Evolutionary conservation across 1,139 yeast genomes (phyloP), one percentile per base, ranked within the genome.

Genomic region (Yamadazyma atmosphaerica): DNA sequence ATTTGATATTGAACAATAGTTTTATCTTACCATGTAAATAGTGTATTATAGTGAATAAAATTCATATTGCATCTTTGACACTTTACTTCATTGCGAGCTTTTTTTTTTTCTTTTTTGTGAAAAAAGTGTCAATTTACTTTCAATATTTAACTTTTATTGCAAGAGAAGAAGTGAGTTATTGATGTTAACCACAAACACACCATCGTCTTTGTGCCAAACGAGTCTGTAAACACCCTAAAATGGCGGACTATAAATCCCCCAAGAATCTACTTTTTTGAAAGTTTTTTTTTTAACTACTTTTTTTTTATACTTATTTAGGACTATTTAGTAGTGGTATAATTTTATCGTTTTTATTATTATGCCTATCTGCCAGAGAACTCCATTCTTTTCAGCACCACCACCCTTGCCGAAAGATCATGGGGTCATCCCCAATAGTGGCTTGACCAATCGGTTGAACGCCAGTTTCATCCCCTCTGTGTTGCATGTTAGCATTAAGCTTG

Each of bases 41-140:
- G 38, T 30, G 33, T 29, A 30, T 35, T 13, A 28, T 28, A 34
- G 23, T 7, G 23, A 10, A n/a, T 23, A 23, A 23, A 8, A 23
- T 10, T 10, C n/a, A 23, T 6, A 19, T 19, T 9, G n/a, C n/a
- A n/a, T 19, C 22, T 19, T 19, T 19, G 9, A 19, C 8, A 6
- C 9, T 9, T 19, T 9, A 19, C 22, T 6, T 9, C 9, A 6
- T 6, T 19, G 22, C 9, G 9, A 6, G 9, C 22, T 19, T 9
- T 6, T 19, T 9, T 19, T 6, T 6, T 9, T 19, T 9, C 22
- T 9, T 6, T 19, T 19, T 19, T 9, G n/a, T n/a, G n/a, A n/a
- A n/a, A n/a, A n/a, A n/a, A n/a, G n/a, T n/a, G n/a, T n/a, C n/a
- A n/a, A n/a, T n/a, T n/a, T n/a, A n/a, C n/a, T n/a, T n/a, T n/a